These are phyloP conservation scores for Penicillium robsamsonii DNA, from an alignment of 495 filamentous ascomycete genomes.

Conservation along the genomic window DNA sequence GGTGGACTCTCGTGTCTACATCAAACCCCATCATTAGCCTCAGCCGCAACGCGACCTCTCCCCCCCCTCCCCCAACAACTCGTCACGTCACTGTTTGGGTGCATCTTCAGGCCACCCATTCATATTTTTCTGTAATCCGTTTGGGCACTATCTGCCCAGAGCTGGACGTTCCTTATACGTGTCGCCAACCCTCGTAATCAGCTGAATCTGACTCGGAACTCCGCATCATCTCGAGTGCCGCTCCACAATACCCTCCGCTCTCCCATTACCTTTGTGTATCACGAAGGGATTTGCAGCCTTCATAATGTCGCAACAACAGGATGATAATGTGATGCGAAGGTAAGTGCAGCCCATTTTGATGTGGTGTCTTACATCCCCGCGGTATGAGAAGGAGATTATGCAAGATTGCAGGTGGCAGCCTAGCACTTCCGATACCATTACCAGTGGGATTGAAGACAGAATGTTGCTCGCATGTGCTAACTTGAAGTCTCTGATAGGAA, in stretches of 20 bases:
- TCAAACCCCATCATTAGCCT: slow-evolving; percentile 10
- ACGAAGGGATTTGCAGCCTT: slow-evolving; percentile 13
- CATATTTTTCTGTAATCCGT: slow-evolving; percentile 6
- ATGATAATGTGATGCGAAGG: slow-evolving; percentile 72
- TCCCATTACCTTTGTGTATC: slow-evolving; percentile 11
- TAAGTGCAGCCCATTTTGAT: slow-evolving; percentile 38
- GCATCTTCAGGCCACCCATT: slow-evolving; percentile 22
- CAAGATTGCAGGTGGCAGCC: neutral
- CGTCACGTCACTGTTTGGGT: slow-evolving; percentile 24
- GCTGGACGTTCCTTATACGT: slow-evolving; percentile 17
- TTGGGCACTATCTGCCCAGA: slow-evolving; percentile 21
- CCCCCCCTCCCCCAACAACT: slow-evolving; percentile 10
- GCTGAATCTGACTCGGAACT: slow-evolving; percentile 13
- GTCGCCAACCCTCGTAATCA: slow-evolving; percentile 13
- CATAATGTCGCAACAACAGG: slow-evolving; percentile 59
- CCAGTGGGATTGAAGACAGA: neutral
- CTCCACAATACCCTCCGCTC: slow-evolving; percentile 9
- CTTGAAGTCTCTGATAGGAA: slow-evolving; percentile 59
- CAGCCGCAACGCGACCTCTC: slow-evolving; percentile 25
- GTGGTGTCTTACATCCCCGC: slow-evolving; percentile 14
- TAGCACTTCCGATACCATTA: slow-evolving; percentile 10
- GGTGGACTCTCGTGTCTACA: slow-evolving; percentile 4
- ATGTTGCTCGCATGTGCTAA: slow-evolving; percentile 17
- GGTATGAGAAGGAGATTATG: neutral
- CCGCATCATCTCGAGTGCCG: slow-evolving; percentile 6